phyloP scores from a whole-genome alignment of 768 basidiomycete genomes.

The Mrakia gelida region DNA sequence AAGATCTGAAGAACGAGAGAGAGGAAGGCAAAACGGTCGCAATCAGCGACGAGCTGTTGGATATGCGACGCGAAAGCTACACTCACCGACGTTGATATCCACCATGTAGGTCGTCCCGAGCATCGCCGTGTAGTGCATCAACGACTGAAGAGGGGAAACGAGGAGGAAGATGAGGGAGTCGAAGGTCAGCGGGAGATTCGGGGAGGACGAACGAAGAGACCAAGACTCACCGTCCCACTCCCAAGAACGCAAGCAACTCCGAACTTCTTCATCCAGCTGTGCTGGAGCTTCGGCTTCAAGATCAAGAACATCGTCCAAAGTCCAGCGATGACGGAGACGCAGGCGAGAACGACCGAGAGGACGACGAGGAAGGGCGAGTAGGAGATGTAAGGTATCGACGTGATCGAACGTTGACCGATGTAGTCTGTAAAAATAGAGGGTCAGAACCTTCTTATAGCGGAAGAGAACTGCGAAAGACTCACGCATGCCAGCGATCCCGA shows the following conservation, averaged over 20 bases:
- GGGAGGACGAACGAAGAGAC: not conserved
- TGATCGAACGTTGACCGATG: conserved; percentile 45
- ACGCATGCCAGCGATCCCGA: conserved; percentile 44
- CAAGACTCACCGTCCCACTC: conserved; percentile 36
- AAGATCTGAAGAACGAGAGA: not conserved
- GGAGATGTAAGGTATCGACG: conserved; percentile 41
- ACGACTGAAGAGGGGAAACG: not conserved
- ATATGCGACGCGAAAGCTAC: no score
- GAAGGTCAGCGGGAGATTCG: not conserved
- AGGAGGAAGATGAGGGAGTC: not conserved
- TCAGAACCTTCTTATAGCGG: no score
- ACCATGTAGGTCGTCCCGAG: conserved; percentile 22
- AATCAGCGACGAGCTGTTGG: not conserved
- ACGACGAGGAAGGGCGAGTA: conserved; percentile 41
- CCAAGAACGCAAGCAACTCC: conserved; percentile 43
- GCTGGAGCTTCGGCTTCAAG: conserved; percentile 45
- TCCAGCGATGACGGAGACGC: conserved; percentile 41
- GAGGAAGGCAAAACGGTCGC: not conserved
- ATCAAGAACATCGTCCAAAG: conserved; percentile 48
- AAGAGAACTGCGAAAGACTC: not conserved
- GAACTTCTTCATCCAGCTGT: conserved; percentile 42
- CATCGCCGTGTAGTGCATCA: conserved; percentile 30
- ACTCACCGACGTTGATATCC: conserved; percentile 33
- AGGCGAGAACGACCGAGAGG: conserved; percentile 44
- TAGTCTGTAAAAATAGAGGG: conserved; percentile 38